Evolutionary conservation across 2,329 filamentous ascomycete genomes (phyloP).

Genomic region (Trichoderma brevicompactum): DNA sequence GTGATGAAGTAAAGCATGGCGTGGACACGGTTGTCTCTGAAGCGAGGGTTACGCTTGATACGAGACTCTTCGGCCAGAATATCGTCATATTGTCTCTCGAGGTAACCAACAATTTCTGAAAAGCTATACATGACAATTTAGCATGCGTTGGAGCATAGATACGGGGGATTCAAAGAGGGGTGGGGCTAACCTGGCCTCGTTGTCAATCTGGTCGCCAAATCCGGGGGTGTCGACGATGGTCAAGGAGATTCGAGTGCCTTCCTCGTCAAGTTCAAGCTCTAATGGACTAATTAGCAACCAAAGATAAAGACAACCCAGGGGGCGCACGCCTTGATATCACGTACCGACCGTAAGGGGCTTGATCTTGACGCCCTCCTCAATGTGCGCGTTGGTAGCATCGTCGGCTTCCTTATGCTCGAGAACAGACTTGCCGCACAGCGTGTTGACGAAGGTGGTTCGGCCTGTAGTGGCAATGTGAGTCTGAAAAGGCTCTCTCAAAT

Average conservation of each 20-base stretch:
- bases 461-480: slow-evolving; percentile 56
- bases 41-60: slow-evolving; percentile 99
- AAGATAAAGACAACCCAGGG: neutral
- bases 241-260: slow-evolving; percentile 95
- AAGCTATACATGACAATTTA: slow-evolving; percentile 63
- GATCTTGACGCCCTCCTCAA: slow-evolving; percentile 97
- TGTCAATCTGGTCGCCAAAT: slow-evolving; percentile 98
- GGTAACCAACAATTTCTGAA: slow-evolving; percentile 95
- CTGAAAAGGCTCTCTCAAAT: slow-evolving; percentile 7
- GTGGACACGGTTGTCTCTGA: slow-evolving; percentile 98
- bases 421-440: slow-evolving; percentile 93
- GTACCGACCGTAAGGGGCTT: slow-evolving; percentile 96
- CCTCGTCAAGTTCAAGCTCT: slow-evolving; percentile 96
- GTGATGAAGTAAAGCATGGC: slow-evolving; percentile 99
- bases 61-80: slow-evolving; percentile 98
- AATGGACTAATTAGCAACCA: slow-evolving; percentile 1
- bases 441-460: slow-evolving; percentile 99
- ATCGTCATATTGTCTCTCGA: slow-evolving; percentile 99
- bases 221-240: slow-evolving; percentile 98
- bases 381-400: slow-evolving; percentile 82
- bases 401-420: slow-evolving; percentile 91
- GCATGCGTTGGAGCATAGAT: slow-evolving; percentile 5
- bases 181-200: slow-evolving; percentile 82
- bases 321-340: slow-evolving; percentile 28
- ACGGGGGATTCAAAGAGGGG: slow-evolving; percentile 7